Evolutionary conservation across 495 filamentous ascomycete genomes (phyloP), one percentile per base, ranked within the genome.

Genomic region (Niebla homalea): DNA sequence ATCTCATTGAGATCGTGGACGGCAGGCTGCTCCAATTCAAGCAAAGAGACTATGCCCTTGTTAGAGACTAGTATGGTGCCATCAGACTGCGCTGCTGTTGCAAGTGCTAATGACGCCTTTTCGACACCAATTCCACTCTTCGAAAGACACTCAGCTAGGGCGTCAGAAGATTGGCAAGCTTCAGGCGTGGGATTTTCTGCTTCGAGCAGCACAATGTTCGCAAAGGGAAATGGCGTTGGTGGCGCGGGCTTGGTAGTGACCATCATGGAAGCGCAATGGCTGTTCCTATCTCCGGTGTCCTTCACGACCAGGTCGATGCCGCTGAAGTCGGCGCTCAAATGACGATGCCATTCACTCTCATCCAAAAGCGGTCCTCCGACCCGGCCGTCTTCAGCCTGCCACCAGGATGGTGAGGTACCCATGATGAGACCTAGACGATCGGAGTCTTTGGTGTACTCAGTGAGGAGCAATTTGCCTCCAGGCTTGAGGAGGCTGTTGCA

Each of bases 381-480:
- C 55, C 53, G 8, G 48, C 18, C n/a, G 8, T 48, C 23, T 19
- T 45, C 42, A 8, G 37, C 8, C 26, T 56, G 26, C 59, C 59
- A 61, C 59, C 59, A 61, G 3, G 49, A 53, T 15, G 53, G 48
- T 1, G 56, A 45, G 2, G 56, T 38, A 3, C 58, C 38, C 55
- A 25, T 32, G 36, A 50, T n/a, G 14, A 39, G 32, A 20, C 47
- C 47, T 1, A 50, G 21, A 26, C 19, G 29, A 12, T 38, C 18
- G 56, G 56, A 18, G 57, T 59, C 22, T 25, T 59, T 65, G 23
- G 64, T 42, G 39, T 42, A 21, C 48, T 72, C 69, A 18, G 55
- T 52, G 46, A 70, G 43, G 19, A 72, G 45, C 7, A 72, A 58
- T 26, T 54, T 55, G 19, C 69, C 69, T 25, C 60, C 62, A 14